phyloP scores from a whole-genome alignment of 345 rosid genomes.

The Gynandropsis gynandra region DNA sequence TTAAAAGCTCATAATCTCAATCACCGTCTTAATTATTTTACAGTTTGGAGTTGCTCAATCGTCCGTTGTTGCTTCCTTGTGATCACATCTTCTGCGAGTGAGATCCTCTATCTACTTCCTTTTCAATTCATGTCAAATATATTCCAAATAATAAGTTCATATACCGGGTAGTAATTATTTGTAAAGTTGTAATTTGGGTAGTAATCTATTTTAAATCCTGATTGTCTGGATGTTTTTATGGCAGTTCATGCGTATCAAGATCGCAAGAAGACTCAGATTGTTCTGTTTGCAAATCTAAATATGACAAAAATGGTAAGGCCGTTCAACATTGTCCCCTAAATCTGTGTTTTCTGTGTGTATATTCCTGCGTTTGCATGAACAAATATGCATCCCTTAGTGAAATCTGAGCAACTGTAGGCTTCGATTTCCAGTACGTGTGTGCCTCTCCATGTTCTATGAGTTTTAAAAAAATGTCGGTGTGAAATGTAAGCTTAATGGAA shows the following conservation, averaged over 20 bases:
- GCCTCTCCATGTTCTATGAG: too few relatives aligned
- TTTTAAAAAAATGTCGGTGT: too few relatives aligned
- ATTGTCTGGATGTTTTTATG: neutral
- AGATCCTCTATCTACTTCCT: slow-evolving; percentile 4
- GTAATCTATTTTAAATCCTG: slow-evolving; percentile 1
- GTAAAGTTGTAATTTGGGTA: neutral
- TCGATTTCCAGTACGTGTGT: too few relatives aligned
- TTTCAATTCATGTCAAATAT: neutral
- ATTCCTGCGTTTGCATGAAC: too few relatives aligned
- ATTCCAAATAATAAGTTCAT: neutral
- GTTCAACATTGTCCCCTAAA: neutral
- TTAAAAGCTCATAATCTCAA: neutral
- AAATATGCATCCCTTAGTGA: too few relatives aligned
- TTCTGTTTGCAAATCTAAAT: slow-evolving; percentile 43
- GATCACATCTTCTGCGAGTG: slow-evolving; percentile 79
- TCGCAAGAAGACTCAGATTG: slow-evolving; percentile 36
- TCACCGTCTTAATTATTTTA: slow-evolving; percentile 13
- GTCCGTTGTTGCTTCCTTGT: slow-evolving; percentile 68
- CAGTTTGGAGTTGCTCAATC: slow-evolving; percentile 58
- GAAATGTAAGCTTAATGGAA: too few relatives aligned
- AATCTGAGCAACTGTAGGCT: too few relatives aligned
- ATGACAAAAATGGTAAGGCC: slow-evolving; percentile 32
- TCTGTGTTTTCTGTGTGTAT: neutral
- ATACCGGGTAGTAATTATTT: too few relatives aligned
- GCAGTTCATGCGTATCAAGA: slow-evolving; percentile 53